These are phyloP conservation scores for Petrea volubilis DNA, from an alignment of 257 asterid genomes.

Conservation along the genomic window DNA sequence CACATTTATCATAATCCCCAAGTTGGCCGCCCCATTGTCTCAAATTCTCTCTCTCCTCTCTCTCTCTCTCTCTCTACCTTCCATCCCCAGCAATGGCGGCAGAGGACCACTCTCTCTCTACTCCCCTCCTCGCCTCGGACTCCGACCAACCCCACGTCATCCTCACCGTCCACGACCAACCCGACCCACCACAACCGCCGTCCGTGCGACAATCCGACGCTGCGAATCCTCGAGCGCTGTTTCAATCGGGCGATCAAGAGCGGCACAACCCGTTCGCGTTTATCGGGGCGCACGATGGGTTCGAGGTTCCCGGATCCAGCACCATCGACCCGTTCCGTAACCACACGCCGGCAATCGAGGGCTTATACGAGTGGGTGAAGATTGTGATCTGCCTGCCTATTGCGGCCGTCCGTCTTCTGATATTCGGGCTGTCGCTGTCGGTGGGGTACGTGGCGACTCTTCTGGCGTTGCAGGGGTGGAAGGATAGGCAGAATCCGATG, in stretches of 20 bases:
- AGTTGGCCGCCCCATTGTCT: slow-evolving; percentile 20
- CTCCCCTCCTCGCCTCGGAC: slow-evolving; percentile 53
- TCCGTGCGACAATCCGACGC: background rate
- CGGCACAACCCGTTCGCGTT: slow-evolving; percentile 54
- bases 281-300: slow-evolving; percentile 57
- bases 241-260: slow-evolving; percentile 32
- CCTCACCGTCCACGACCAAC: slow-evolving; percentile 48
- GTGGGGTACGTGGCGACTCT: slow-evolving; percentile 68
- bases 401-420: slow-evolving; percentile 57
- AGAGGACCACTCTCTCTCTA: slow-evolving; percentile 46
- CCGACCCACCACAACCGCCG: slow-evolving; percentile 21
- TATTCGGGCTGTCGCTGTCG: slow-evolving; percentile 62
- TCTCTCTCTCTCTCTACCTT: slow-evolving; percentile 6
- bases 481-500: slow-evolving; percentile 78
- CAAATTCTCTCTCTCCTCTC: background rate
- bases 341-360: slow-evolving; percentile 62
- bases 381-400: slow-evolving; percentile 72
- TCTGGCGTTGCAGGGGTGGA: slow-evolving; percentile 76
- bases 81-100: slow-evolving; percentile 30
- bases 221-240: slow-evolving; percentile 5
- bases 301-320: slow-evolving; percentile 63
- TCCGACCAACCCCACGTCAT: slow-evolving; percentile 45
- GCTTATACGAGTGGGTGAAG: slow-evolving; percentile 92
- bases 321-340: slow-evolving; percentile 84
- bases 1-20: slow-evolving; percentile 16